Evolutionary conservation across 106 monocot genomes (phyloP).

Genomic region (Iris macrosiphon): DNA sequence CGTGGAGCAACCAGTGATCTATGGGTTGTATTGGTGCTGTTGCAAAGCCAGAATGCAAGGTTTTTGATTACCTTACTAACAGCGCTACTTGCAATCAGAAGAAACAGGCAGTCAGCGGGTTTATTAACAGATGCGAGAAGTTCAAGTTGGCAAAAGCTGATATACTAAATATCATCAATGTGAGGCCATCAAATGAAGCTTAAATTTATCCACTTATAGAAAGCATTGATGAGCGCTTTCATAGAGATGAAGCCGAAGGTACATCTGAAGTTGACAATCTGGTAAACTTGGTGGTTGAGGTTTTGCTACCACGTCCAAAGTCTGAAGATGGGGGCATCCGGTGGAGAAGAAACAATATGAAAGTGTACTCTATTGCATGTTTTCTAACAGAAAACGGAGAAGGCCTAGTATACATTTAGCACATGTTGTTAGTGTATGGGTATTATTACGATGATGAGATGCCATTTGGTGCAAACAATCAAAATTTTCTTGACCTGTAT

Average conservation of each 20-base stretch:
- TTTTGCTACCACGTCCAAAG: conserved; percentile 7
- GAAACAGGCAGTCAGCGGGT: conserved; percentile 43
- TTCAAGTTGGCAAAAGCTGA: conserved; percentile 65
- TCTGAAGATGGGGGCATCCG: not conserved
- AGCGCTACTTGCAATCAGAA: conserved; percentile 68
- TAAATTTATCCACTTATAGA: conserved; percentile 35
- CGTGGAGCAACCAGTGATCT: conserved; percentile 61
- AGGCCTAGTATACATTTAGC: too few species aligned
- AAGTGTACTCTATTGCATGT: too few species aligned
- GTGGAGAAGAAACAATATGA: not conserved
- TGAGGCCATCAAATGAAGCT: conserved; percentile 51
- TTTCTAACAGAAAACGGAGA: too few species aligned
- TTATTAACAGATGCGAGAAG: conserved; percentile 47
- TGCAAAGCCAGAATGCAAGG: conserved; percentile 84
- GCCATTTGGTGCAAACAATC: too few species aligned
- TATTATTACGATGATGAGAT: too few species aligned
- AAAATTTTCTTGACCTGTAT: too few species aligned
- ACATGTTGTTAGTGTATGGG: too few species aligned
- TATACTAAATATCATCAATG: conserved; percentile 66
- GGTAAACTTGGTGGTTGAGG: conserved; percentile 1
- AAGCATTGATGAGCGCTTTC: not conserved
- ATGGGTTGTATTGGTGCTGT: conserved; percentile 72
- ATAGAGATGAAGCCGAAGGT: conserved; percentile 1
- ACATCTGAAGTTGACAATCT: conserved; percentile 7
- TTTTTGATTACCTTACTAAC: conserved; percentile 61